Conservation (phyloP, 495 filamentous ascomycete species). For the Penicillium chermesinum region DNA sequence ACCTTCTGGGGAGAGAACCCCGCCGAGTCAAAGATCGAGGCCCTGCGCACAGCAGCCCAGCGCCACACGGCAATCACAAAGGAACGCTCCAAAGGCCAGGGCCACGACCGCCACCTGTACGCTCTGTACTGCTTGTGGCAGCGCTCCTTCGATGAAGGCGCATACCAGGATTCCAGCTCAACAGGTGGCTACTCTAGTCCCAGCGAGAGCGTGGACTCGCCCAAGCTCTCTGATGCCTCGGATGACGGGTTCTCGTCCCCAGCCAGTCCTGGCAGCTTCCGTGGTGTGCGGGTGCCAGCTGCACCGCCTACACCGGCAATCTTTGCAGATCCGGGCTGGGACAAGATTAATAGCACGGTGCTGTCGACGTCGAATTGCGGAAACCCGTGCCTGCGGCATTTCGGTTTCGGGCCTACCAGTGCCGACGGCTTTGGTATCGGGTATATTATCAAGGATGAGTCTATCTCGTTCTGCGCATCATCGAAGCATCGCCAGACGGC, state of each 20-base stretch:
- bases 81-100: conserved; percentile 84
- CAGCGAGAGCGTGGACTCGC: conserved; percentile 49
- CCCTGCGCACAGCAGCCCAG: conserved; percentile 75
- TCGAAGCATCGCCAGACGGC: conserved; percentile 91
- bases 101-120: conserved; percentile 92
- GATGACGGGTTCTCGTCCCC: conserved; percentile 38
- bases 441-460: conserved; percentile 98
- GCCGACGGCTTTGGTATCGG: conserved; percentile 96
- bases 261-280: conserved; percentile 25
- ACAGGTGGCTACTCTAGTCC: conserved; percentile 49
- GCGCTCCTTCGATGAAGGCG: conserved; percentile 69
- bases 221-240: conserved; percentile 44
- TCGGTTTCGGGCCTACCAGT: conserved; percentile 92
- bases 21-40: conserved; percentile 73
- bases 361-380: conserved; percentile 98
- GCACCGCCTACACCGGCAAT: conserved; percentile 62
- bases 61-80: conserved; percentile 76
- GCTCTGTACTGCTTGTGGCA: conserved; percentile 96
- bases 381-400: conserved; percentile 93
- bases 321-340: conserved; percentile 88
- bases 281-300: conserved; percentile 24
- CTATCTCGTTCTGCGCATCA: conserved; percentile 83
- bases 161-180: conserved; percentile 55
- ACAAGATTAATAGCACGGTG: conserved; percentile 90
- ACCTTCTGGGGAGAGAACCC: conserved; percentile 94